Conservation (phyloP, 495 filamentous ascomycete genomes). For the Penicillium desertorum region DNA sequence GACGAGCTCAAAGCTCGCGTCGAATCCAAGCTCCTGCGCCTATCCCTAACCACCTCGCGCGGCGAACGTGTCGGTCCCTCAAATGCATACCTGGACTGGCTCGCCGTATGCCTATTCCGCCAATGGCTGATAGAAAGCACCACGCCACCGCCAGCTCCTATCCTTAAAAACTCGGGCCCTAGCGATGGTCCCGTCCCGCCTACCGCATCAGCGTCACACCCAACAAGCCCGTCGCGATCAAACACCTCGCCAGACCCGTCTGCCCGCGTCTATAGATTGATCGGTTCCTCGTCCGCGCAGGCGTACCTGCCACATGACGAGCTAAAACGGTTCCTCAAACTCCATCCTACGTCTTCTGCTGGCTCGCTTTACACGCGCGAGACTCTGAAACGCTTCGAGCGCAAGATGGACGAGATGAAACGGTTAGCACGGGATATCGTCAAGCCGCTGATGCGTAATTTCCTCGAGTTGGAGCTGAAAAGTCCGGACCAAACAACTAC, state of each 20-base stretch:
- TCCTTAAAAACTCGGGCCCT: slow-evolving; percentile 42
- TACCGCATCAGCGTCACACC: slow-evolving; percentile 30
- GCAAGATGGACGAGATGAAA: slow-evolving; percentile 84
- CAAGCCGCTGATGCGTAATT: slow-evolving; percentile 81
- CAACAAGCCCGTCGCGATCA: slow-evolving; percentile 21
- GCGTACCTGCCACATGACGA: slow-evolving; percentile 81
- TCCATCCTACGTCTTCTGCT: slow-evolving; percentile 48
- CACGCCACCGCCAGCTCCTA: slow-evolving; percentile 59
- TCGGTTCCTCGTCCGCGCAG: slow-evolving; percentile 57
- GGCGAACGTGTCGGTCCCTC: slow-evolving; percentile 78
- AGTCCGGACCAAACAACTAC: slow-evolving; percentile 26
- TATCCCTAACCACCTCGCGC: slow-evolving; percentile 72
- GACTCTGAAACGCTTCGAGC: slow-evolving; percentile 76
- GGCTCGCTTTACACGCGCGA: slow-evolving; percentile 72
- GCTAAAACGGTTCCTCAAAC: slow-evolving; percentile 81
- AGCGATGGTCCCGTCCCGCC: slow-evolving; percentile 21
- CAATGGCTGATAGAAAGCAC: slow-evolving; percentile 91
- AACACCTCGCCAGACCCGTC: slow-evolving; percentile 30
- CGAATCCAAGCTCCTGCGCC: slow-evolving; percentile 75
- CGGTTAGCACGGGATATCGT: slow-evolving; percentile 75
- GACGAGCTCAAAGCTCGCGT: slow-evolving; percentile 65
- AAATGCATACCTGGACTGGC: slow-evolving; percentile 82
- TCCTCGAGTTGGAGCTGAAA: slow-evolving; percentile 71
- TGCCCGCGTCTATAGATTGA: slow-evolving; percentile 69
- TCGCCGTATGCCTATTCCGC: slow-evolving; percentile 78